phyloP scores from a whole-genome alignment of 495 filamentous ascomycete species.

The Xylaria flabelliformis region DNA sequence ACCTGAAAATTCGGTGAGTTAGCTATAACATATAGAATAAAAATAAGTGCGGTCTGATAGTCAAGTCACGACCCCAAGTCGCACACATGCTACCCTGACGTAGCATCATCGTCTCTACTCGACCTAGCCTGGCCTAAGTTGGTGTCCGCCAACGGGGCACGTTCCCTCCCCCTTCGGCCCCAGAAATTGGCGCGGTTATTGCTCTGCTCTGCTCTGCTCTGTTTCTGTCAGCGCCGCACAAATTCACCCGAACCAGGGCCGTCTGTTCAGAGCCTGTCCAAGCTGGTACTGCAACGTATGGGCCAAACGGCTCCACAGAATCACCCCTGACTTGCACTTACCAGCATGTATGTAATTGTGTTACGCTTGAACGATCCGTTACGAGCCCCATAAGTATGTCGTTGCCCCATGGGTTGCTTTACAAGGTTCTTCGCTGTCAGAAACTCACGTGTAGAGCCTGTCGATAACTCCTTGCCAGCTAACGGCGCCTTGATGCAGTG shows the following conservation, averaged over 20 bases:
- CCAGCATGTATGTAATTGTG: not conserved
- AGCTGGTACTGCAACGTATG: not conserved
- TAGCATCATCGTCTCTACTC: constrained; percentile 12
- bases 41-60: constrained; percentile 16
- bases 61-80: constrained; percentile 22
- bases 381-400: not conserved
- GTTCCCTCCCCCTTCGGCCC: constrained; percentile 1
- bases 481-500: not conserved
- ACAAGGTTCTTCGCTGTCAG: constrained; percentile 1
- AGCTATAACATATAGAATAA: not conserved
- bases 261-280: not conserved
- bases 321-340: not conserved
- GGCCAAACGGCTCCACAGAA: constrained; percentile 11
- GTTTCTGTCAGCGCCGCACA: constrained; percentile 17
- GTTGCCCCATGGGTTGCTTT: not conserved
- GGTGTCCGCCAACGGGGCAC: constrained; percentile 1
- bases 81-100: constrained; percentile 24
- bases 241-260: constrained; percentile 15
- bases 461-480: not conserved
- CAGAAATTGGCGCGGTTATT: not conserved
- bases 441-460: not conserved
- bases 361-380: constrained; percentile 6
- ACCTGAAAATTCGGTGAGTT: constrained; percentile 20
- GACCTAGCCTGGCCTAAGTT: not conserved
- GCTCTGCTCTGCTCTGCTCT: not conserved